phyloP scores from a whole-genome alignment of 495 filamentous ascomycete species.

The Chaetomium tenue region DNA sequence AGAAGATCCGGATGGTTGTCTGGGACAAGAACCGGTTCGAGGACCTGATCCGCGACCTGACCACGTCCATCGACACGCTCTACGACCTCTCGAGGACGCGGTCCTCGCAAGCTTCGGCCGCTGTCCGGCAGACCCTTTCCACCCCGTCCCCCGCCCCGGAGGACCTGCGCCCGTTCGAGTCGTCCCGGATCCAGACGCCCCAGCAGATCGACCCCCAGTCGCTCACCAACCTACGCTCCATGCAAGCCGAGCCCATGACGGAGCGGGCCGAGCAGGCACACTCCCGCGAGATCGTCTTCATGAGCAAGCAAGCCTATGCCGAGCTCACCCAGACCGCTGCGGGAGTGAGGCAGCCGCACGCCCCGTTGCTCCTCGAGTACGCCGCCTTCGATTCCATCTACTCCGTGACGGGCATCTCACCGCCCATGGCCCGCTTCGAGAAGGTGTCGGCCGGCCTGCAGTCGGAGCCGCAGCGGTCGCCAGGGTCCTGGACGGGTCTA shows the following conservation, averaged over 20 bases:
- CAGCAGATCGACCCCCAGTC: conserved; percentile 50
- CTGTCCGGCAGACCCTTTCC: conserved; percentile 26
- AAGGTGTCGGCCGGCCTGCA: conserved; percentile 58
- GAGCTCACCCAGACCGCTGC: conserved; percentile 38
- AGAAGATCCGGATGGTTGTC: conserved; percentile 48
- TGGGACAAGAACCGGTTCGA: conserved; percentile 63
- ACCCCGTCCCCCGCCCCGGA: conserved; percentile 39
- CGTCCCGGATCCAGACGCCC: conserved; percentile 54
- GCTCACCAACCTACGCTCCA: conserved; percentile 43
- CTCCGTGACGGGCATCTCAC: conserved; percentile 60
- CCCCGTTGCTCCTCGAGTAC: conserved; percentile 66
- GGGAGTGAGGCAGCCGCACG: conserved; percentile 33
- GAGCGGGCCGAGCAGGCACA: conserved; percentile 33
- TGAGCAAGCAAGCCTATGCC: conserved; percentile 49
- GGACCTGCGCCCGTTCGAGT: conserved; percentile 51
- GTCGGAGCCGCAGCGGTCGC: conserved; percentile 52
- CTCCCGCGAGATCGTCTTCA: conserved; percentile 53
- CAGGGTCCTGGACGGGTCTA: conserved; percentile 61
- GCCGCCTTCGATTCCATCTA: conserved; percentile 63
- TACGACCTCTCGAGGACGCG: conserved; percentile 80
- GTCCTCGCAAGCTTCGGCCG: conserved; percentile 41
- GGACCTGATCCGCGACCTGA: conserved; percentile 73
- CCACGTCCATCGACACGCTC: conserved; percentile 81
- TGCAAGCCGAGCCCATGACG: conserved; percentile 45
- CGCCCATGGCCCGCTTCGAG: conserved; percentile 63